Conservation (phyloP, 2,329 filamentous ascomycete genomes). For the Diaporthe sp. region DNA sequence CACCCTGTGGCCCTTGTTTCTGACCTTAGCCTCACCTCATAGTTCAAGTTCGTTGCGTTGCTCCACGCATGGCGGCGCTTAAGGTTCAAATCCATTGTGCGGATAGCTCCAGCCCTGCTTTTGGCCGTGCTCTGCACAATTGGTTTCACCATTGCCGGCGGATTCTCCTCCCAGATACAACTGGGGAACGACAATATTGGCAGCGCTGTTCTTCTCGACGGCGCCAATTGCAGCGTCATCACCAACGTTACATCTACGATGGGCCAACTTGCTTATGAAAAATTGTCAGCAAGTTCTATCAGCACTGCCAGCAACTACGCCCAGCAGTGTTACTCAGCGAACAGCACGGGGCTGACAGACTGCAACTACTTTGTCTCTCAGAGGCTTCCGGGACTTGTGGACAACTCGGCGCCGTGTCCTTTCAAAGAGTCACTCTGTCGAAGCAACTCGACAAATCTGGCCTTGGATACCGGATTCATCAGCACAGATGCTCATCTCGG, state of each 20-base stretch:
- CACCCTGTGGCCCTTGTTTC: background rate
- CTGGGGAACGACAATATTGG: constrained; percentile 1
- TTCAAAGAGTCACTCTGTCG: constrained; percentile 42
- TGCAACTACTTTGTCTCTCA: constrained; percentile 19
- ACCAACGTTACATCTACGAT: background rate
- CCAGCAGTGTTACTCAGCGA: constrained; percentile 43
- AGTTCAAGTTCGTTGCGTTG: constrained; percentile 9
- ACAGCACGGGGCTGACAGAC: constrained; percentile 26
- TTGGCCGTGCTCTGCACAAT: constrained; percentile 15
- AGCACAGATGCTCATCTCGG: constrained; percentile 44
- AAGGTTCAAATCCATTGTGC: background rate
- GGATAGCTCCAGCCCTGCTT: background rate
- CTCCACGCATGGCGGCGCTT: constrained; percentile 17
- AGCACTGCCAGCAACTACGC: constrained; percentile 39
- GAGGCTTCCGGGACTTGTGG: background rate
- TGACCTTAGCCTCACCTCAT: background rate
- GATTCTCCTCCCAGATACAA: constrained; percentile 28
- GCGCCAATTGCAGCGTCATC: constrained; percentile 1
- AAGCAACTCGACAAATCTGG: constrained; percentile 19
- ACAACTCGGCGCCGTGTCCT: constrained; percentile 42
- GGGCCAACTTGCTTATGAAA: background rate
- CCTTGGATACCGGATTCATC: constrained; percentile 42
- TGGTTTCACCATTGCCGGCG: constrained; percentile 28
- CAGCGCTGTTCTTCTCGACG: constrained; percentile 37
- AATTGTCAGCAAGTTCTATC: background rate